Evolutionary conservation across 2,329 filamentous ascomycete species (phyloP).

Genomic region (Claviceps citrina): DNA sequence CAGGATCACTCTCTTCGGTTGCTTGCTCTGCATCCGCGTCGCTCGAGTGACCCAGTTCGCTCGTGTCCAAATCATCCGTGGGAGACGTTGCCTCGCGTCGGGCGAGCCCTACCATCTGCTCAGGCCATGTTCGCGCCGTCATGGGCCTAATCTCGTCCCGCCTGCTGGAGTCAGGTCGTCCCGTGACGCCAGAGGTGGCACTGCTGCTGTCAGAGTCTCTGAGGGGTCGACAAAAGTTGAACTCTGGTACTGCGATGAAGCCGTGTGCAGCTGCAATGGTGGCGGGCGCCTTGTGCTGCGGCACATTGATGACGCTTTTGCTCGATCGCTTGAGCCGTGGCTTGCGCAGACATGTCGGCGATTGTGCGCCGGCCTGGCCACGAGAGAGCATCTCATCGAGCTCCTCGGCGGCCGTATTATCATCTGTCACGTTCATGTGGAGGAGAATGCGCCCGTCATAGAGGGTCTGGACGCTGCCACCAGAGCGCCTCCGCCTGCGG

Average conservation of each 20-base stretch:
- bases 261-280: constrained; percentile 8
- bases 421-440: constrained; percentile 27
- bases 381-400: constrained; percentile 25
- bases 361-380: constrained; percentile 11
- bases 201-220: background rate
- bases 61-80: constrained; percentile 18
- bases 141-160: background rate
- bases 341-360: constrained; percentile 19
- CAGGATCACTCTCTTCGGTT: constrained; percentile 20
- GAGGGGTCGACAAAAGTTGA: constrained; percentile 19
- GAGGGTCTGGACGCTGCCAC: constrained; percentile 29
- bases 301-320: constrained; percentile 23
- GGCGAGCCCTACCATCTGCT: constrained; percentile 5
- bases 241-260: constrained; percentile 9
- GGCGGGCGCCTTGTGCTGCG: constrained; percentile 9
- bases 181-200: background rate
- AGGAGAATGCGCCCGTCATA: constrained; percentile 21
- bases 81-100: constrained; percentile 10
- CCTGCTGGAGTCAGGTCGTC: background rate
- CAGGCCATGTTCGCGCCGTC: constrained; percentile 1
- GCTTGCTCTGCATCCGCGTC: constrained; percentile 17
- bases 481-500: constrained; percentile 33
- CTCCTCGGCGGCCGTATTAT: constrained; percentile 30
- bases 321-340: constrained; percentile 27
- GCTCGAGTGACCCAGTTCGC: constrained; percentile 18